phyloP scores from a whole-genome alignment of 2,329 filamentous ascomycete species.

The Colletotrichum godetiae region DNA sequence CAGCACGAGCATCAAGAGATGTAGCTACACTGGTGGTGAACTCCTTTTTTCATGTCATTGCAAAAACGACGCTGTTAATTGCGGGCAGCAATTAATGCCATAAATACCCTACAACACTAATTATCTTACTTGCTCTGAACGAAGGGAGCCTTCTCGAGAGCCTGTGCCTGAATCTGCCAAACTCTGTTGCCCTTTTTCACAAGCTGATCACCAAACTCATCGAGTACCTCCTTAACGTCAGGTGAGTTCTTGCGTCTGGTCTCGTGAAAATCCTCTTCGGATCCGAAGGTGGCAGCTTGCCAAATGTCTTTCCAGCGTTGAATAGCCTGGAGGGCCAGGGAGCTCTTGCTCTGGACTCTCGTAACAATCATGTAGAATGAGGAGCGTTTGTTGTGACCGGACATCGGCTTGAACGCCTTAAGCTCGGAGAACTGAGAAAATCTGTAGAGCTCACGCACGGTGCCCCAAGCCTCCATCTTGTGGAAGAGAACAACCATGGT shows the following conservation, averaged over 20 bases:
- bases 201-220: slow-evolving; percentile 49
- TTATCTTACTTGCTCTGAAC: no score
- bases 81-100: no score
- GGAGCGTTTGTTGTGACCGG: slow-evolving; percentile 52
- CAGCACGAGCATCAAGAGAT: no score
- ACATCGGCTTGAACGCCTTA: slow-evolving; percentile 56
- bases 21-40: no score
- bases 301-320: slow-evolving; percentile 53
- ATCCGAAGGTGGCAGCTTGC: slow-evolving; percentile 51
- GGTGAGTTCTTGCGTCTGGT: slow-evolving; percentile 13
- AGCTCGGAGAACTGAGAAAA: slow-evolving; percentile 57
- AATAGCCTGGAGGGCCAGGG: slow-evolving; percentile 49
- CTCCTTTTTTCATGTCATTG: no score
- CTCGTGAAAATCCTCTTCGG: slow-evolving; percentile 39
- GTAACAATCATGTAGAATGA: slow-evolving; percentile 66
- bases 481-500: slow-evolving; percentile 64
- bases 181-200: slow-evolving; percentile 43
- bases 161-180: slow-evolving; percentile 50
- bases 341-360: slow-evolving; percentile 47
- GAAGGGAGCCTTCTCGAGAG: slow-evolving; percentile 43
- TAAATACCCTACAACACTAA: no score
- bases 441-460: slow-evolving; percentile 47
- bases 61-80: no score
- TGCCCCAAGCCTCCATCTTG: slow-evolving; percentile 54
- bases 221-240: slow-evolving; percentile 42